These are phyloP conservation scores for Metschnikowia baotianmanensis DNA, from an alignment of 805 yeast species.

Conservation along the genomic window DNA sequence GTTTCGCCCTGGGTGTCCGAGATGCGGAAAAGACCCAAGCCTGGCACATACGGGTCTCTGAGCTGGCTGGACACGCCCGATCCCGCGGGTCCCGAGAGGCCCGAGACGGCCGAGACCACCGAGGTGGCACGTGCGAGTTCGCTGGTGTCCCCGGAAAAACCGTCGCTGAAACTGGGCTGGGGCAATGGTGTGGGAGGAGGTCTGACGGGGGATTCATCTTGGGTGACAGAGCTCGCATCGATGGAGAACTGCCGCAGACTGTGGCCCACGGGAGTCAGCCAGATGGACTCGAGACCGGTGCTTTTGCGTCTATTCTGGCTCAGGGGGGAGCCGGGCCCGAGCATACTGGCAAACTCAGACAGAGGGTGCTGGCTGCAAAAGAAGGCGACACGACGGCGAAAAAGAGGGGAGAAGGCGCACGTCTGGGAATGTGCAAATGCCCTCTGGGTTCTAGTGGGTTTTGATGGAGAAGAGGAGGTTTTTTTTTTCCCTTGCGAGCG, in stretches of 20 bases:
- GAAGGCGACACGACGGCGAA: no score
- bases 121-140: background rate
- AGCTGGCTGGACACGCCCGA: slow-evolving; percentile 1
- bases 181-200: slow-evolving; percentile 11
- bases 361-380: slow-evolving; percentile 7
- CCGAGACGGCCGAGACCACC: background rate
- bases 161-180: background rate
- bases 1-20: no score
- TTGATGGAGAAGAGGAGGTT: background rate
- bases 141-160: background rate
- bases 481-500: background rate
- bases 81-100: no score
- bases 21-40: no score
- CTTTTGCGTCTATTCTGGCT: slow-evolving; percentile 4
- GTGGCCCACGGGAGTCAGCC: slow-evolving; percentile 9
- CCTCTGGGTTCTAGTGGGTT: no score
- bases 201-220: slow-evolving; percentile 1
- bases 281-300: slow-evolving; percentile 8
- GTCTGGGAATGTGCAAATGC: no score
- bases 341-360: no score
- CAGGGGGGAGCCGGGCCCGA: background rate
- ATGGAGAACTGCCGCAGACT: slow-evolving; percentile 10
- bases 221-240: slow-evolving; percentile 4
- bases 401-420: no score
- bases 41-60: slow-evolving; percentile 4